These are phyloP conservation scores for Diatrype stigma DNA, from an alignment of 2,329 filamentous ascomycete genomes.

Conservation along the genomic window DNA sequence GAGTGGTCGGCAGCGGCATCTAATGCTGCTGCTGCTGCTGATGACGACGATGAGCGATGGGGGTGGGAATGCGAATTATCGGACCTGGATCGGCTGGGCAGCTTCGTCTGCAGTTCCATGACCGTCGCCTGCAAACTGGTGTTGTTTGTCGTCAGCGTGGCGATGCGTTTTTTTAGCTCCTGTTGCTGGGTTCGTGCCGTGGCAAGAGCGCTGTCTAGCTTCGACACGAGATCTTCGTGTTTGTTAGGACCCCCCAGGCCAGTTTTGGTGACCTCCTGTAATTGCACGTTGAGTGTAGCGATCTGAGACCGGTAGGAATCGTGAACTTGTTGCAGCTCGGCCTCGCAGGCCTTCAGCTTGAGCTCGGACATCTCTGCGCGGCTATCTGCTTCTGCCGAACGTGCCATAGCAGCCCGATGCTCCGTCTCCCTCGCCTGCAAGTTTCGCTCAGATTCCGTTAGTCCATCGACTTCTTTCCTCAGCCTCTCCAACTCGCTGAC, in stretches of 20 bases:
- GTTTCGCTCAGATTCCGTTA: conserved; percentile 58
- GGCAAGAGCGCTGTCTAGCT: conserved; percentile 42
- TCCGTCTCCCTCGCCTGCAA: conserved; percentile 62
- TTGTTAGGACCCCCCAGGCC: conserved; percentile 23
- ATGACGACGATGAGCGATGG: too few species aligned
- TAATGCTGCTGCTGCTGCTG: conserved; percentile 19
- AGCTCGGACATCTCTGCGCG: conserved; percentile 56
- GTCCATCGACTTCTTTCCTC: conserved; percentile 52
- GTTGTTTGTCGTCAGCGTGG: conserved; percentile 47
- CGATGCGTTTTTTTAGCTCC: conserved; percentile 50
- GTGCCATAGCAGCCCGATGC: conserved; percentile 52
- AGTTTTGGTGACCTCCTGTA: conserved; percentile 35
- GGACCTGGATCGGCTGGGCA: conserved; percentile 17
- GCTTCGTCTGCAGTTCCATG: conserved; percentile 41
- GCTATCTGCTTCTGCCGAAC: conserved; percentile 54
- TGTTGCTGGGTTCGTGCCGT: conserved; percentile 50
- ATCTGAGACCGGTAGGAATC: conserved; percentile 46
- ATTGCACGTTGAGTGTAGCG: conserved; percentile 39
- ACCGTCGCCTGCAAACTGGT: conserved; percentile 47
- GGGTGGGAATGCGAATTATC: conserved; percentile 7
- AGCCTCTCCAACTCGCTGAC: conserved; percentile 58
- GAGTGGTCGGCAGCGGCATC: conserved; percentile 30
- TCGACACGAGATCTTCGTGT: conserved; percentile 30
- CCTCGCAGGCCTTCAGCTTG: conserved; percentile 49
- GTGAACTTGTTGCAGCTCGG: conserved; percentile 41